Conservation (phyloP, 1,139 yeast genomes). For the Kurtzmaniella quercitrusa region DNA sequence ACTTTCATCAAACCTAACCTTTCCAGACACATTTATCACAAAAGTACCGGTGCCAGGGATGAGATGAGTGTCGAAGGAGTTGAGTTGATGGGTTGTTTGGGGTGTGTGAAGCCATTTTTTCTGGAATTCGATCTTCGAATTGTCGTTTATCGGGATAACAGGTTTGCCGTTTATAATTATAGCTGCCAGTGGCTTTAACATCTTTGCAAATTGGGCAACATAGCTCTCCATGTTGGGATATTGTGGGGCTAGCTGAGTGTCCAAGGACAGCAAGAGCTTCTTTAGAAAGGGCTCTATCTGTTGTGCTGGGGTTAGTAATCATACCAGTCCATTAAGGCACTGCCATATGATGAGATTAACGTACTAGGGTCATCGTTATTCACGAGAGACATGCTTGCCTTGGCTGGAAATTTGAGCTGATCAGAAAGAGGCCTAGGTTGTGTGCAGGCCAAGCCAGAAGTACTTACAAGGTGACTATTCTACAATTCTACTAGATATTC, state of each 20-base stretch:
- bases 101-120: slow-evolving; percentile 64
- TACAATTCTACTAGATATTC: too few species aligned
- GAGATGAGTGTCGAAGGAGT: slow-evolving; percentile 61
- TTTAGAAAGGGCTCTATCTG: slow-evolving; percentile 45
- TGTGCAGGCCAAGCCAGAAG: too few species aligned
- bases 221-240: slow-evolving; percentile 43
- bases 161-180: slow-evolving; percentile 67
- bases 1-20: slow-evolving; percentile 70
- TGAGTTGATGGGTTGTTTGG: slow-evolving; percentile 55
- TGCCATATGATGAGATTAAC: not conserved
- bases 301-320: slow-evolving; percentile 25
- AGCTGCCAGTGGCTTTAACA: slow-evolving; percentile 41
- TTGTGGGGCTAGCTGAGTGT: slow-evolving; percentile 27
- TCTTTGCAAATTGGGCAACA: slow-evolving; percentile 48
- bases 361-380: not conserved
- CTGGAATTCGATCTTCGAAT: slow-evolving; percentile 56
- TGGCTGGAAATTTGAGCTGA: not conserved
- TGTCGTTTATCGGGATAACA: slow-evolving; percentile 32
- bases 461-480: too few species aligned
- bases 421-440: not conserved
- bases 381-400: not conserved
- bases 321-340: not conserved
- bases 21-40: slow-evolving; percentile 54
- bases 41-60: slow-evolving; percentile 66
- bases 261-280: slow-evolving; percentile 34